phyloP scores from a whole-genome alignment of 352 stramenopile genomes.

The Globisporangium irregulare region DNA sequence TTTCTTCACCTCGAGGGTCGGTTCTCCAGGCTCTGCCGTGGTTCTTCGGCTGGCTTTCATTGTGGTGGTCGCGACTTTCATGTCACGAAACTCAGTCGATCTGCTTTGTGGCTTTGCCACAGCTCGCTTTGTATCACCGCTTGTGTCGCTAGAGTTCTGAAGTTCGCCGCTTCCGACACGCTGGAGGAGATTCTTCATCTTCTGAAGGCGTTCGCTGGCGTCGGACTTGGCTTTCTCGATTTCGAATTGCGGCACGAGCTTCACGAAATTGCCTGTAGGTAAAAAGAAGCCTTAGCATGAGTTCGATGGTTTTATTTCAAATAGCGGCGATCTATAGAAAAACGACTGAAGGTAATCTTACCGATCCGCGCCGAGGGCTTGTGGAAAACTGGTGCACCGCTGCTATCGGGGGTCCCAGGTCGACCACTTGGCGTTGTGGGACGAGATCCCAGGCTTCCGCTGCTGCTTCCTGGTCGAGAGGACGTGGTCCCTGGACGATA shows the following conservation, averaged over 20 bases:
- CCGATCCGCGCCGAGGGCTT: slow-evolving; percentile 43
- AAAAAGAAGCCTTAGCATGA: neutral
- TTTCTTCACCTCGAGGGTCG: neutral
- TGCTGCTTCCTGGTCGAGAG: slow-evolving; percentile 31
- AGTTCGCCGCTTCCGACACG: slow-evolving; percentile 25
- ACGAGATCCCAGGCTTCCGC: slow-evolving; percentile 10
- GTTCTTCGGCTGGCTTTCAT: neutral
- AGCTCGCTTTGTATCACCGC: neutral
- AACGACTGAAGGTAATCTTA: slow-evolving; percentile 11
- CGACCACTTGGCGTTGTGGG: slow-evolving; percentile 32
- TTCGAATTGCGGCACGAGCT: slow-evolving; percentile 41
- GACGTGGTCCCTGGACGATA: slow-evolving; percentile 26
- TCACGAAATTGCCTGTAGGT: slow-evolving; percentile 41
- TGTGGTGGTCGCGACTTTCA: neutral
- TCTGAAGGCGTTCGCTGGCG: slow-evolving; percentile 46
- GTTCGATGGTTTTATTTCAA: neutral
- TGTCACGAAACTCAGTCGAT: neutral
- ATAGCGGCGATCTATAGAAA: neutral
- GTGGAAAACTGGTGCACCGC: slow-evolving; percentile 46
- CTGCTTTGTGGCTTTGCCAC: neutral
- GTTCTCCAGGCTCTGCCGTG: neutral
- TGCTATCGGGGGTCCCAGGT: slow-evolving; percentile 25
- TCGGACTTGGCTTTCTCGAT: slow-evolving; percentile 50
- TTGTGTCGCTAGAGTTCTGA: neutral
- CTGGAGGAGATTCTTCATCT: slow-evolving; percentile 54